Evolutionary conservation across 768 basidiomycete species (phyloP).

Genomic region (Tulasnella sp.): DNA sequence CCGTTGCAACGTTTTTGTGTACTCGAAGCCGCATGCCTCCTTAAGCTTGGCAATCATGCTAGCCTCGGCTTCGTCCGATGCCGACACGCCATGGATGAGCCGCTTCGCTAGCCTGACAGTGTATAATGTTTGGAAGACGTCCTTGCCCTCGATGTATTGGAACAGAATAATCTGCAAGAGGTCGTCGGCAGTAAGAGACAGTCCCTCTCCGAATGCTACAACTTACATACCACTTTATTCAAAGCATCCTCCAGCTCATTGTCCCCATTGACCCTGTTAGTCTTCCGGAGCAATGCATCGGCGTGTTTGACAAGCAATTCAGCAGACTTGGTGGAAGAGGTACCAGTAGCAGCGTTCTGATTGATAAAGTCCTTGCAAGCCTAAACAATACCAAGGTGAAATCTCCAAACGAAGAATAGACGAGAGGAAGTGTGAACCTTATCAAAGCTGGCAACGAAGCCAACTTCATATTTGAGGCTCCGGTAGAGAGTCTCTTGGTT

Average conservation of each 20-base stretch:
- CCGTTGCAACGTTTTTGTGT: slow-evolving; percentile 91
- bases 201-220: not conserved
- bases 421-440: slow-evolving; percentile 42
- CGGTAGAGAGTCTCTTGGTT: slow-evolving; percentile 85
- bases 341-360: slow-evolving; percentile 84
- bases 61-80: slow-evolving; percentile 94
- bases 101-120: slow-evolving; percentile 91
- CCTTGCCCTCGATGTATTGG: slow-evolving; percentile 98
- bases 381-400: slow-evolving; percentile 48
- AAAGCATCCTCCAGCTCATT: slow-evolving; percentile 87
- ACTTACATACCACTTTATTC: slow-evolving; percentile 75
- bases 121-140: slow-evolving; percentile 99
- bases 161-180: slow-evolving; percentile 84
- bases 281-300: slow-evolving; percentile 87
- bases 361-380: slow-evolving; percentile 97
- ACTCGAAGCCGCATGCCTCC: slow-evolving; percentile 95
- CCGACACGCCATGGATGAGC: slow-evolving; percentile 86
- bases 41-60: slow-evolving; percentile 99
- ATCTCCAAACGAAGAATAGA: not conserved
- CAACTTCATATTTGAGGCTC: slow-evolving; percentile 89
- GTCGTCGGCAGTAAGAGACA: not conserved
- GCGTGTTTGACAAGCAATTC: slow-evolving; percentile 92
- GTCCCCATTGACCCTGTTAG: slow-evolving; percentile 92
- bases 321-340: slow-evolving; percentile 83
- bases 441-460: slow-evolving; percentile 91